phyloP scores from a whole-genome alignment of 2,329 filamentous ascomycete genomes.

The Cryphonectria radicalis region DNA sequence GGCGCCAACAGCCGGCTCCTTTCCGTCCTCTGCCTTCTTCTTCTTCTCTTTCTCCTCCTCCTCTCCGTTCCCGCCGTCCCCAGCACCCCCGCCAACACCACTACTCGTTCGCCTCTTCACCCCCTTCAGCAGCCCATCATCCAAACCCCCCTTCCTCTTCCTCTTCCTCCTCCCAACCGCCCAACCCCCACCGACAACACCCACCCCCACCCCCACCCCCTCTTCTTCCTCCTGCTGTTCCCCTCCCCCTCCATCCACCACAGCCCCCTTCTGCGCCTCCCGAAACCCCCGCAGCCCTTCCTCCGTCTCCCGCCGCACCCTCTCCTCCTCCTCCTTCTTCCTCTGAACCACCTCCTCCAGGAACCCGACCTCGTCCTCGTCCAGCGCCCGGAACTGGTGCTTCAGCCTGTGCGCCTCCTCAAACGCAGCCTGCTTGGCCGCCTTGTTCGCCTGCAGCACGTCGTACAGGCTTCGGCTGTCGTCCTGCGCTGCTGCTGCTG shows the following conservation, averaged over 20 bases:
- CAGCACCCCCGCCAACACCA: slow-evolving; percentile 10
- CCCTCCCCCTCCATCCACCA: slow-evolving; percentile 31
- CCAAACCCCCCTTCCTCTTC: slow-evolving; percentile 28
- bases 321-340: slow-evolving; percentile 58
- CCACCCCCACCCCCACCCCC: neutral
- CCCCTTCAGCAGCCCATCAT: slow-evolving; percentile 25
- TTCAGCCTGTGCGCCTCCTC: slow-evolving; percentile 73
- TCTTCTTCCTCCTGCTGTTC: slow-evolving; percentile 18
- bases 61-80: slow-evolving; percentile 12
- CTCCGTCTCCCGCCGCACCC: slow-evolving; percentile 58
- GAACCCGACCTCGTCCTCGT: slow-evolving; percentile 81
- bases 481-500: slow-evolving; percentile 42
- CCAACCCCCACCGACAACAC: slow-evolving; percentile 13
- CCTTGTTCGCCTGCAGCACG: slow-evolving; percentile 81
- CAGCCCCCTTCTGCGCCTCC: slow-evolving; percentile 47
- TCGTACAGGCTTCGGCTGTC: slow-evolving; percentile 66
- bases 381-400: slow-evolving; percentile 77
- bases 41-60: slow-evolving; percentile 20
- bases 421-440: slow-evolving; percentile 81
- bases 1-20: neutral
- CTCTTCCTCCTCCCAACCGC: slow-evolving; percentile 14
- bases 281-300: slow-evolving; percentile 61
- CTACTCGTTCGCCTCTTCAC: slow-evolving; percentile 30
- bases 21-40: slow-evolving; percentile 3
- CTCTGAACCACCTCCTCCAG: slow-evolving; percentile 62